Evolutionary conservation across 2,329 filamentous ascomycete genomes (phyloP), one percentile per base, ranked within the genome.

Genomic region (Fusarium caatingaense): DNA sequence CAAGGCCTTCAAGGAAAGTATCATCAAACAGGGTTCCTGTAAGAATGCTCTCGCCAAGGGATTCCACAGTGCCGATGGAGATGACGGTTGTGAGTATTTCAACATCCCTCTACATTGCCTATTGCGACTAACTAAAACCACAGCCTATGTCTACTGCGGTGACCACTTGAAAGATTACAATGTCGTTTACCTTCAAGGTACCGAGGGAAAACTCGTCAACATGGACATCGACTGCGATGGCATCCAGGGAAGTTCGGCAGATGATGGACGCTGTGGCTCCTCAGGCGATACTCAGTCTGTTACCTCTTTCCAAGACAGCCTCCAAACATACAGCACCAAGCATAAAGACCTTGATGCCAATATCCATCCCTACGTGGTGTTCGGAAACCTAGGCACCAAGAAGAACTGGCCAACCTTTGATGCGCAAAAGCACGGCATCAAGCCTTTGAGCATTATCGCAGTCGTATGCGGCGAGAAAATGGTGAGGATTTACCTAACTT

Each of bases 171-270:
- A 72, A 20, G 75, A 81, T 37, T 78, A 77, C 72, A 78, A 80
- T 37, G 79, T 84, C 45, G 77, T 89, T 61, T 88, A 84, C 76
- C 74, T 88, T 16, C 82, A 84, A 60, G 82, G 82, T 46, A 77
- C 75, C 5, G 72, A 76, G 7, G 79, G 78, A 23, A 70, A 80
- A 40, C 78, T 88, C 41, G 82, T 79, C 54, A 84, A 88, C 76
- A 87, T 89, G 84, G 87, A 88, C 69, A 80, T 89, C 56, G 86
- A 88, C 77, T 89, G 87, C 71, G 87, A 89, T 68, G 87, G 87
- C 23, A 73, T 79, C 10, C 81, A 85, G 57, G 75, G 77, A 23
- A 78, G 79, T 10, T 69, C 77, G 28, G 79, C 78, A 37, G 79
- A 81, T 58, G 82, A 81, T 30, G 83, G 83, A 3, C 80, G 81